Evolutionary conservation across 331 rosid species (phyloP), one percentile per base, ranked within the genome.

Genomic region (Saraca asoca): DNA sequence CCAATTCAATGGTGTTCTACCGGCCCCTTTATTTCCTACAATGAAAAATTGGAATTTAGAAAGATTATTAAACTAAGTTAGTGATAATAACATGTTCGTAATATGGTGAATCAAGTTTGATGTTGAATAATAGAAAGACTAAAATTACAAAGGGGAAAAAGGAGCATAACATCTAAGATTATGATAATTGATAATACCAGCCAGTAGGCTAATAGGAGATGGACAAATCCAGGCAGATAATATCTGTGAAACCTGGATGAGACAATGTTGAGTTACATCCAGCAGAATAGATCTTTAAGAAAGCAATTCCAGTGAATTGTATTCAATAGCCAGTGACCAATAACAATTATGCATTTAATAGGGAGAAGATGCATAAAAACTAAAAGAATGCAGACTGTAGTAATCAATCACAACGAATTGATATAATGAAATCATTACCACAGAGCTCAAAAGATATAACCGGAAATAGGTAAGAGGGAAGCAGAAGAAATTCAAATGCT

Each of bases 1-100:
- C 98, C 98, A 92, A 68, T 81, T 92, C 79, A 92, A 43, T 29
- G 98, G 98, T 54, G 88, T 89, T 70, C 98, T 85, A 2, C 95
- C 93, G 0, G 89, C 91, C 68, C 98, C 98, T 78, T 80, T 92
- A 88, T 84, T 89, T 68, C 98, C 98, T 92, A 79, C 15, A 79
- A 33, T 15, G 48, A 12, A 58, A 29, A 65, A 45, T 46, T 24
- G 31, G 31, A 24, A 24, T 24, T 24, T 24, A 24, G 31, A 24
- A 24, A 24, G 3, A 24, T 24, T 1, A 3, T 24, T 24, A 24
- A 24, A 24, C 31, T 24, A 24, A 24, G 31, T 24, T 24, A 3
- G 31, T 24, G 31, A 24, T 24, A 24, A 24, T 24, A 24, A 24
- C 31, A 24, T 24, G 31, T 3, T 3, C 31, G 53, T 50, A 48